Percentiles rank a stretch among this genome's conserved stretches.
Evolutionary conservation across 352 stramenopile genomes (phyloP).

Genomic region (Globisporangium sylvaticum): DNA sequence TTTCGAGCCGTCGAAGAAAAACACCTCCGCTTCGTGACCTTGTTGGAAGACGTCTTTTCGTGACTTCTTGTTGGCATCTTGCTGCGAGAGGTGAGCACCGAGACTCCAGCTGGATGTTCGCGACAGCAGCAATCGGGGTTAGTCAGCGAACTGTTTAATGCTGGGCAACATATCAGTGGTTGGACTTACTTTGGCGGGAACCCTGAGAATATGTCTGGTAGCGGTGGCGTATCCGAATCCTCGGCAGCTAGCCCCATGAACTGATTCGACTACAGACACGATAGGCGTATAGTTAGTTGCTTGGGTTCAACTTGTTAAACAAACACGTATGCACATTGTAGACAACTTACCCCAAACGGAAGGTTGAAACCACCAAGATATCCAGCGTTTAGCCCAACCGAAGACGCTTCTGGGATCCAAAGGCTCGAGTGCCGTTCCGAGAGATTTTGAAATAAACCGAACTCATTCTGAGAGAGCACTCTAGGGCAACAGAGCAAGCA

Average conservation of each 20-base stretch:
- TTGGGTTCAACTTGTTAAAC: neutral
- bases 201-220: conserved; percentile 13
- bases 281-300: neutral
- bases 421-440: conserved; percentile 3
- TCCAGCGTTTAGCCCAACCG: neutral
- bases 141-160: neutral
- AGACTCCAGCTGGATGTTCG: neutral
- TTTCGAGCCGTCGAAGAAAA: conserved; percentile 39
- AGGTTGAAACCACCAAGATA: neutral
- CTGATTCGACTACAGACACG: conserved; percentile 1
- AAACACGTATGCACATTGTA: neutral
- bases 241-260: conserved; percentile 12
- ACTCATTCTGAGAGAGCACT: conserved; percentile 14
- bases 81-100: neutral
- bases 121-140: neutral
- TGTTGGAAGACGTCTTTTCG: neutral
- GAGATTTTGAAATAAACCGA: conserved; percentile 12
- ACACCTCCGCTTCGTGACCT: conserved; percentile 23
- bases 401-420: conserved; percentile 10
- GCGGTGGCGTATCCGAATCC: neutral
- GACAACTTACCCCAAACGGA: conserved; percentile 4
- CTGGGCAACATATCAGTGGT: neutral
- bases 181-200: conserved; percentile 9
- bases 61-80: neutral
- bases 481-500: conserved; percentile 3